Base-by-base conservation (phyloP, 176 grass and related monocot species). In the Carex scoparia region DNA sequence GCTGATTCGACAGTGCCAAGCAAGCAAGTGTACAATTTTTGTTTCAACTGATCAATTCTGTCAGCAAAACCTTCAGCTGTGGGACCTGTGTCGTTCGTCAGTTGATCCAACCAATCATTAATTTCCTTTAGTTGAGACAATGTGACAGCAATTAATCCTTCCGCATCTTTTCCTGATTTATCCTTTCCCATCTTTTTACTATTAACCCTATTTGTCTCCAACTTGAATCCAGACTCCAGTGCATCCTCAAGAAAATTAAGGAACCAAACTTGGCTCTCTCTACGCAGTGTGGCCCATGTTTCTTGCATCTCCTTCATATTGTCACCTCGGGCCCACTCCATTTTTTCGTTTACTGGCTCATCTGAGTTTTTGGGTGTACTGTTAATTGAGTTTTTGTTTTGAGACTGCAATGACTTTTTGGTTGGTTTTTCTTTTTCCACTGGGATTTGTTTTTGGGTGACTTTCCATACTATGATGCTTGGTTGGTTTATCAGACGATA, bases 91-190 rank as follows among this genome's bases (percentile, higher is more conserved):
- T 86, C 91, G 66, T 40, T 79, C 19, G 85, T 82, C 38, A 96
- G 63, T 74, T 96, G 93, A 61, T 99, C 97, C 18, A 99, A 85
- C 97, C 97, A 99, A 61, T 88, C 79, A 65, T 92, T 99, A 33
- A 94, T 93, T 19, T 94, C 93, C 90, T 99, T 99, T 10, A 99
- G 88, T 46, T 92, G 97, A 8, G 97, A 99, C 49, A 99, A 76
- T 62, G 87, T 94, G 19, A 87, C 90, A 10, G 97, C 93, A 31
- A 95, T 95, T 35, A 85, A 81, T 71, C 84, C 90, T 16, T 99
- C 93, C 6, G 84, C 90, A 27, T 86, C 86, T 84, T 94, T 97
- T 31, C 74, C 74, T 33, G 85, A 81, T 12, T 91, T 88, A 54
- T 83, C 91, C 46, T 89, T 60, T 12, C 44, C 57, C 5, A 84